Evolutionary conservation across 805 yeast species (phyloP).

Genomic region (Metschnikowia koreensis): DNA sequence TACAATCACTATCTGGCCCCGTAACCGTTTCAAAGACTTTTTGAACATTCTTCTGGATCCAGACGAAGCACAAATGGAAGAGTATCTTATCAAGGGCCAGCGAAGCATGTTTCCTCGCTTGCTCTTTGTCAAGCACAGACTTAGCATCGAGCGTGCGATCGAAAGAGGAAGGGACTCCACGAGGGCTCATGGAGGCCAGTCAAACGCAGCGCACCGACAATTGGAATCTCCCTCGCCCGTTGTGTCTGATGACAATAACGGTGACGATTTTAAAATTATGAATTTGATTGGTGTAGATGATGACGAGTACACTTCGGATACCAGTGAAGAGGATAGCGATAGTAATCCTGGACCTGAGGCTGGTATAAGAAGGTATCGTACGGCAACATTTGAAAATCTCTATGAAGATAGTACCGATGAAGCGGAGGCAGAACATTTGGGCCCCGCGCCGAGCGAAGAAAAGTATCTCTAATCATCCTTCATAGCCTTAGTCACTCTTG

Average conservation of each 20-base stretch:
- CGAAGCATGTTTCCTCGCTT: conserved; percentile 64
- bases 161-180: conserved; percentile 44
- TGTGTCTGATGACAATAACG: conserved; percentile 11
- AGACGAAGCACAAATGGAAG: conserved; percentile 50
- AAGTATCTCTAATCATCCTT: not conserved
- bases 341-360: not conserved
- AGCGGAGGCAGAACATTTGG: conserved; percentile 1
- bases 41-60: conserved; percentile 69
- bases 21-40: conserved; percentile 57
- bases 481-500: conserved; percentile 16
- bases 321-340: conserved; percentile 9
- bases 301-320: conserved; percentile 12
- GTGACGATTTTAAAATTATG: conserved; percentile 8
- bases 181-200: not conserved
- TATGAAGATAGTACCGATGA: conserved; percentile 7
- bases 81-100: conserved; percentile 62
- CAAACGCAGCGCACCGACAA: not conserved
- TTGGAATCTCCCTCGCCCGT: conserved; percentile 11
- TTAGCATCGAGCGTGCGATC: conserved; percentile 63
- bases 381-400: conserved; percentile 1
- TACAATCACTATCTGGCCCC: conserved; percentile 74
- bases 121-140: conserved; percentile 60
- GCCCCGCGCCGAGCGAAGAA: not conserved
- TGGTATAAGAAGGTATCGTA: not conserved
- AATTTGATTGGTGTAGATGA: conserved; percentile 5